These are phyloP conservation scores for Coffea humblotiana DNA, from an alignment of 305 asterid species.

Conservation along the genomic window DNA sequence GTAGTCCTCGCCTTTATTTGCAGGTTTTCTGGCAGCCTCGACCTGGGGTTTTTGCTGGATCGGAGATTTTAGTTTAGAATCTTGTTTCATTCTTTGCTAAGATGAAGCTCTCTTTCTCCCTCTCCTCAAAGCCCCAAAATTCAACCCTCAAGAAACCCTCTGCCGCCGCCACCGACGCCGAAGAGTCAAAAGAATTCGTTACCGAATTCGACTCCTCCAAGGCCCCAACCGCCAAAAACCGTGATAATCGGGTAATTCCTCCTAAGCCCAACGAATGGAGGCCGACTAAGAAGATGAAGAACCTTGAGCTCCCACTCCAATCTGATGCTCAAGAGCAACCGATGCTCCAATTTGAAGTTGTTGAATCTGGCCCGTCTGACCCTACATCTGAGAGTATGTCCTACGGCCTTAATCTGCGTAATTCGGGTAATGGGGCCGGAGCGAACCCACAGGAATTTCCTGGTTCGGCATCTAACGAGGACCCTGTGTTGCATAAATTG, in stretches of 20 bases:
- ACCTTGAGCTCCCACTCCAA: constrained; percentile 56
- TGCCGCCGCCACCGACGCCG: constrained; percentile 19
- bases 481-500: constrained; percentile 47
- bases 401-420: constrained; percentile 66
- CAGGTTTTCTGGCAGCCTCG: too few species aligned
- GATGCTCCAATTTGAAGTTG: constrained; percentile 59
- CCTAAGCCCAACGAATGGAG: constrained; percentile 68
- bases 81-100: too few species aligned
- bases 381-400: constrained; percentile 37
- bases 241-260: constrained; percentile 37
- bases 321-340: constrained; percentile 39
- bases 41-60: too few species aligned
- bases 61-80: too few species aligned
- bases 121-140: constrained; percentile 48
- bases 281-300: constrained; percentile 64
- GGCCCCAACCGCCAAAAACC: constrained; percentile 32
- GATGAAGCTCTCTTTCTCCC: constrained; percentile 67
- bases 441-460: constrained; percentile 8
- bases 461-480: constrained; percentile 22
- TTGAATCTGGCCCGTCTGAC: constrained; percentile 43
- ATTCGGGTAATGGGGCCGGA: constrained; percentile 24
- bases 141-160: constrained; percentile 39
- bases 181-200: constrained; percentile 42
- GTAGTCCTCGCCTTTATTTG: too few species aligned
- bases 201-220: constrained; percentile 58